These are phyloP conservation scores for Phtheirospermum japonicum DNA, from an alignment of 257 asterid genomes.

Conservation along the genomic window DNA sequence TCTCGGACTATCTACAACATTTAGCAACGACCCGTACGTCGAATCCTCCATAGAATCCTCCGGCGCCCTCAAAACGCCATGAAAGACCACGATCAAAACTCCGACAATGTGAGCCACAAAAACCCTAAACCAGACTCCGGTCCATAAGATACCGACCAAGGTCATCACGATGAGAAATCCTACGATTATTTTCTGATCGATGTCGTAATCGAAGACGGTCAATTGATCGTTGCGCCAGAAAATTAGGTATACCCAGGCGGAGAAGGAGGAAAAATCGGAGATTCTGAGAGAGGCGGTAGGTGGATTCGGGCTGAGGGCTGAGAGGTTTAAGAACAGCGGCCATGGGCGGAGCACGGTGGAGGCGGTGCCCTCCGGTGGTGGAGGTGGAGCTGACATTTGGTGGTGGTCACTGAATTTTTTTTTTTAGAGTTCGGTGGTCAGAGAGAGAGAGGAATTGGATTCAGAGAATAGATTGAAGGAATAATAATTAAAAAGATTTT, in stretches of 20 bases:
- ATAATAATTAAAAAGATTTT: too few species aligned
- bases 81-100: conserved; percentile 46
- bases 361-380: conserved; percentile 40
- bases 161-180: conserved; percentile 51
- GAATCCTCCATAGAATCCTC: conserved; percentile 68
- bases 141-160: too few species aligned
- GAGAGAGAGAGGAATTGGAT: conserved; percentile 3
- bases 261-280: conserved; percentile 57
- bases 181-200: conserved; percentile 50
- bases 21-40: conserved; percentile 81
- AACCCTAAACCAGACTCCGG: conserved; percentile 62
- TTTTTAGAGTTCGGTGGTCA: too few species aligned
- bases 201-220: conserved; percentile 43
- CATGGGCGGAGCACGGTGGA: conserved; percentile 46
- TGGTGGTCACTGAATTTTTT: background rate
- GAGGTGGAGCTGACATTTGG: conserved; percentile 43
- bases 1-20: conserved; percentile 66
- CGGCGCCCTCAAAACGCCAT: conserved; percentile 77
- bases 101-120: conserved; percentile 49
- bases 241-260: conserved; percentile 45
- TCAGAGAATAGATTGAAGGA: background rate
- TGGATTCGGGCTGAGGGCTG: conserved; percentile 61
- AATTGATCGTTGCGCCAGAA: conserved; percentile 58
- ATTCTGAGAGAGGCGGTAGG: conserved; percentile 58
- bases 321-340: conserved; percentile 61